phyloP scores from a whole-genome alignment of 2,329 filamentous ascomycete genomes.

The Paecilomyces sp. region DNA sequence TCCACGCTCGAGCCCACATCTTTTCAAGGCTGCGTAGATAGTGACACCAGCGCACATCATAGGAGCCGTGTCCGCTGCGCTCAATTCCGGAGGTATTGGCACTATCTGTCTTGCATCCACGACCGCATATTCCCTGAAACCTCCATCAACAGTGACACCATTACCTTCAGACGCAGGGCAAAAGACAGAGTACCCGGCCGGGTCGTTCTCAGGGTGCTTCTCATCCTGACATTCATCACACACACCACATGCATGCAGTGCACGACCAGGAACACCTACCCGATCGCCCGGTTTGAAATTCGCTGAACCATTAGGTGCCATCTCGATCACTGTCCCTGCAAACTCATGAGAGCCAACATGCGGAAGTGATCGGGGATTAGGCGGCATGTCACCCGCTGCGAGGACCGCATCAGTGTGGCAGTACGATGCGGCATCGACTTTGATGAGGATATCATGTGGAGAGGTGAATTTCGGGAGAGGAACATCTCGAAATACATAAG shows the following conservation, averaged over 20 bases:
- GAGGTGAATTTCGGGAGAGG: slow-evolving; percentile 33
- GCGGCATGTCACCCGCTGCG: slow-evolving; percentile 25
- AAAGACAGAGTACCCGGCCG: slow-evolving; percentile 6
- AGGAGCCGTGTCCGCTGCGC: slow-evolving; percentile 30
- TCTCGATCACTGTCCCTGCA: slow-evolving; percentile 36
- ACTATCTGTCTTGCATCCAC: slow-evolving; percentile 14
- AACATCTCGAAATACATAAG: slow-evolving; percentile 12
- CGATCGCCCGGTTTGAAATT: slow-evolving; percentile 6
- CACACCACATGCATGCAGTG: slow-evolving; percentile 8
- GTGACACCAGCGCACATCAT: slow-evolving; percentile 39
- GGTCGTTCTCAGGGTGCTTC: slow-evolving; percentile 5
- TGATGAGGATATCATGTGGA: slow-evolving; percentile 38
- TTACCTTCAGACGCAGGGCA: slow-evolving; percentile 5
- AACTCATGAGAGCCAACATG: slow-evolving; percentile 43
- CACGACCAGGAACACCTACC: slow-evolving; percentile 3
- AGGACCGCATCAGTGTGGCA: slow-evolving; percentile 40
- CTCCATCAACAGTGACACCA: slow-evolving; percentile 10
- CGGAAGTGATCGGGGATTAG: slow-evolving; percentile 31
- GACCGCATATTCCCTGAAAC: slow-evolving; percentile 16
- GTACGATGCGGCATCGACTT: slow-evolving; percentile 42
- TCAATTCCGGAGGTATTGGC: slow-evolving; percentile 21
- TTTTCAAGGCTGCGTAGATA: slow-evolving; percentile 34
- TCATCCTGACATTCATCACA: slow-evolving; percentile 12
- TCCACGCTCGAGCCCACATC: slow-evolving; percentile 21
- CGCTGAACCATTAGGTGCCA: not conserved